Base-by-base conservation (phyloP, 1,284 basidiomycete species). In the Omphalotus olearius region DNA sequence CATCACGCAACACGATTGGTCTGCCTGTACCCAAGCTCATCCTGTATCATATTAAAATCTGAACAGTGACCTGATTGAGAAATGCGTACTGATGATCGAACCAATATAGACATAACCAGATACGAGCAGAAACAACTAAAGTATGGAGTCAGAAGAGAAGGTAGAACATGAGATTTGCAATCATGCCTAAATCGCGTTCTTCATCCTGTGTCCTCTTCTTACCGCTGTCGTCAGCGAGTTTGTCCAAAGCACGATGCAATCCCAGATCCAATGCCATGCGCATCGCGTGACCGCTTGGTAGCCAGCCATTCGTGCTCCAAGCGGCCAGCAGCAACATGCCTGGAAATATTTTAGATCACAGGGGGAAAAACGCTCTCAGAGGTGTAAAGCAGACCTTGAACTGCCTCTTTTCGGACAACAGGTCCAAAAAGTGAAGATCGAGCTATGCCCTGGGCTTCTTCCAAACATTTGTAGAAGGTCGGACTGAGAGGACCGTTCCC, bases 71-170 rank as follows among this genome's bases (percentile, higher is more conserved):
- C 47, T 25, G 28, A 28, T 18, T 30, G 30, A 28, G 33, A 52
- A 39, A 35, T 40, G 74, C 85, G 54, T 59, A 90, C 88, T 91
- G 89, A 69, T 91, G 91, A 69, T 93, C 91, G 61, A 93, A 92
- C 86, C 91, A 91, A 66, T 95, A 96, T 37, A 94, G 78, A 65
- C 92, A 94, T 55, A 96, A 75, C 94, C 93, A 97, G 54, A 96
- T 93, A 45, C 94, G 78, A 1, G 92, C 90, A 56, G 91, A 92
- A 7, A 95, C 85, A 47, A 95, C 91, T 93, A 64, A 23, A 59
- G 16, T 39, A 60, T 49, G 49, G 59, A 50, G 51, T 56, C 37
- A 52, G 28, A 55, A 45, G 38, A 44, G 28, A 28, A 49, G 33
- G 48, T 28, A 49, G 30, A 41, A 47, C 23, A 33, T 13, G 37